Evolutionary conservation across 202 grass and related monocot species (phyloP).

Genomic region (Zoysia matrella): DNA sequence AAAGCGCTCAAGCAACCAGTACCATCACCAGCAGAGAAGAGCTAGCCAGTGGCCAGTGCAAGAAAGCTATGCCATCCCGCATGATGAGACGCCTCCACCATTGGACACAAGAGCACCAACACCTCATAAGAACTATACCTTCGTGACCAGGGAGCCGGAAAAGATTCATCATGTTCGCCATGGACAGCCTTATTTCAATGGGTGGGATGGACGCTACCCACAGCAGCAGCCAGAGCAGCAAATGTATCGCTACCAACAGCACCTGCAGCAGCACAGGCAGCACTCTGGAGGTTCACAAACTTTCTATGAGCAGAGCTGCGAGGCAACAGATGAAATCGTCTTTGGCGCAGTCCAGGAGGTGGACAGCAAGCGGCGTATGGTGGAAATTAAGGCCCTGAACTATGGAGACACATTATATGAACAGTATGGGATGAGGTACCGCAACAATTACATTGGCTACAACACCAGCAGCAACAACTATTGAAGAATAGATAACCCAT

Average conservation of each 20-base stretch:
- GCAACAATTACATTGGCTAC: constrained; percentile 78
- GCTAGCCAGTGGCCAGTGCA: constrained; percentile 66
- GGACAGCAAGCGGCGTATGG: constrained; percentile 72
- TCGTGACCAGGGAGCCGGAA: constrained; percentile 84
- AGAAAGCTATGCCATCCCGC: constrained; percentile 90
- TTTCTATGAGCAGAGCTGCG: constrained; percentile 85
- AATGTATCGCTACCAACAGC: constrained; percentile 63
- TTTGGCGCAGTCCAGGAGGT: constrained; percentile 94
- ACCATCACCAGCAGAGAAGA: constrained; percentile 66
- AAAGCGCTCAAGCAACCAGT: constrained; percentile 51
- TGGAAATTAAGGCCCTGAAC: constrained; percentile 94
- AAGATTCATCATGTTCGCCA: constrained; percentile 74
- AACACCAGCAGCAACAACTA: constrained; percentile 46
- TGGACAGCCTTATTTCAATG: constrained; percentile 47
- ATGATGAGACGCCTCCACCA: constrained; percentile 67
- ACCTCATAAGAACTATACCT: constrained; percentile 77
- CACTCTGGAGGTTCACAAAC: constrained; percentile 82
- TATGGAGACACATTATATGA: constrained; percentile 85
- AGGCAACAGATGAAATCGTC: constrained; percentile 89
- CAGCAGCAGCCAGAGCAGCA: constrained; percentile 64
- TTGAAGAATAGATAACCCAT: constrained; percentile 37
- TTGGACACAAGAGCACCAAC: constrained; percentile 73
- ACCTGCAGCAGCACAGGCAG: constrained; percentile 88
- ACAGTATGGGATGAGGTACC: constrained; percentile 81
- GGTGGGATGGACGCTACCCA: constrained; percentile 54